Evolutionary conservation across 148 eudicot genomes (phyloP).

Genomic region (Selenicereus undatus): DNA sequence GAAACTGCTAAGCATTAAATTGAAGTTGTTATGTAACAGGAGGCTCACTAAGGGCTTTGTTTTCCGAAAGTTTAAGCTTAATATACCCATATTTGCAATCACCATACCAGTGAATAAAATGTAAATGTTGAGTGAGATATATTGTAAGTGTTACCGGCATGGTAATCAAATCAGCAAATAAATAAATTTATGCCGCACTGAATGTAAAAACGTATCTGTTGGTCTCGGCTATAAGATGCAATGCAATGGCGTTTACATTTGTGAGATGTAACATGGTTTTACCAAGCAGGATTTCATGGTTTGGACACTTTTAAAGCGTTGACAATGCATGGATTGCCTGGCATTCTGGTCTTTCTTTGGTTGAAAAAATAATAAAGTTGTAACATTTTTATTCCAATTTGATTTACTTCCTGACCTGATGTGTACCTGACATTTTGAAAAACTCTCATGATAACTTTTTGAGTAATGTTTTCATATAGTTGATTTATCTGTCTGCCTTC

Average conservation of each 20-base stretch:
- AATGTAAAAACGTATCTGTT: not conserved
- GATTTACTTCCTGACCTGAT: not conserved
- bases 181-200: not conserved
- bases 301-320: not conserved
- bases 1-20: too few species aligned
- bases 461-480: not conserved
- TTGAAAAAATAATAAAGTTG: not conserved
- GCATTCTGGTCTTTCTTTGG: not conserved
- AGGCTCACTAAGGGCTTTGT: too few species aligned
- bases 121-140: not conserved
- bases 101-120: not conserved
- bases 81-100: not conserved
- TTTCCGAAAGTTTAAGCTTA: too few species aligned
- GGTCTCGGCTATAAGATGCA: not conserved
- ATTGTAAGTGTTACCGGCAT: not conserved
- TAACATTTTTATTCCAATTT: not conserved
- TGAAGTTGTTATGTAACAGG: too few species aligned
- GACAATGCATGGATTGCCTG: not conserved
- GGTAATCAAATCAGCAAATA: not conserved
- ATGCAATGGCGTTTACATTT: not conserved
- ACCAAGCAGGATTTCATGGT: not conserved
- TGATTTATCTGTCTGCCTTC: conserved; percentile 1
- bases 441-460: not conserved
- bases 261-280: not conserved
- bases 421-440: not conserved